These are phyloP conservation scores for Aegle marmelos DNA, from an alignment of 345 rosid species.

Conservation along the genomic window DNA sequence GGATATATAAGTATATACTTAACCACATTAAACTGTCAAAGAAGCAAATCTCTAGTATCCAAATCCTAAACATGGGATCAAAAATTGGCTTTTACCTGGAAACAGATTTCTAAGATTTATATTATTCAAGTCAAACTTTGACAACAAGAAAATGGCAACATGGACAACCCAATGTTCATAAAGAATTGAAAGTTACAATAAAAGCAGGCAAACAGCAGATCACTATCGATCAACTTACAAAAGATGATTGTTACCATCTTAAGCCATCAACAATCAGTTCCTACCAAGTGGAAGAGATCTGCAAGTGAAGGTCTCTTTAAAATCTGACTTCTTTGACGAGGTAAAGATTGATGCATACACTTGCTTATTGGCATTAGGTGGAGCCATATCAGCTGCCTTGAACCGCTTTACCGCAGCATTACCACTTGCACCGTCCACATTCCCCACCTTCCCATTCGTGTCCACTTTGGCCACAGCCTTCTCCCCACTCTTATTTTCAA, in stretches of 20 bases:
- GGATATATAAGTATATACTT: background rate
- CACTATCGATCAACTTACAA: constrained; percentile 2
- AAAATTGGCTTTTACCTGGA: background rate
- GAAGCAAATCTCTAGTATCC: background rate
- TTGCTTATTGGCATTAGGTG: constrained; percentile 76
- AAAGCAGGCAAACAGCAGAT: background rate
- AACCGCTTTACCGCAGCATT: constrained; percentile 53
- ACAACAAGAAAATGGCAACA: background rate
- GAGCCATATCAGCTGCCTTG: constrained; percentile 59
- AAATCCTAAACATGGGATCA: background rate
- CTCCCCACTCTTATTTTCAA: constrained; percentile 33
- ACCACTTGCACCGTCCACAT: constrained; percentile 22
- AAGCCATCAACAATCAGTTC: constrained; percentile 43
- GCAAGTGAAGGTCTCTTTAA: constrained; percentile 79
- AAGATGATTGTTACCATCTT: constrained; percentile 2
- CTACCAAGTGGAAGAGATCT: constrained; percentile 86
- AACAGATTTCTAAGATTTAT: background rate
- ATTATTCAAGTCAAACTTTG: background rate
- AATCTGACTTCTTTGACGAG: constrained; percentile 61
- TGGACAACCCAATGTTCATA: background rate
- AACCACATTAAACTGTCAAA: background rate
- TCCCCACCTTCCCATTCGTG: constrained; percentile 43
- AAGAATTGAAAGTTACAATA: background rate
- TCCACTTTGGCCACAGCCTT: constrained; percentile 34
- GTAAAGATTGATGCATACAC: constrained; percentile 91